A percentile compares a stretch with the other conserved stretches of the same genome.
These are phyloP conservation scores for Fallopia convolvulus DNA, from an alignment of 148 eudicot species.

Conservation along the genomic window DNA sequence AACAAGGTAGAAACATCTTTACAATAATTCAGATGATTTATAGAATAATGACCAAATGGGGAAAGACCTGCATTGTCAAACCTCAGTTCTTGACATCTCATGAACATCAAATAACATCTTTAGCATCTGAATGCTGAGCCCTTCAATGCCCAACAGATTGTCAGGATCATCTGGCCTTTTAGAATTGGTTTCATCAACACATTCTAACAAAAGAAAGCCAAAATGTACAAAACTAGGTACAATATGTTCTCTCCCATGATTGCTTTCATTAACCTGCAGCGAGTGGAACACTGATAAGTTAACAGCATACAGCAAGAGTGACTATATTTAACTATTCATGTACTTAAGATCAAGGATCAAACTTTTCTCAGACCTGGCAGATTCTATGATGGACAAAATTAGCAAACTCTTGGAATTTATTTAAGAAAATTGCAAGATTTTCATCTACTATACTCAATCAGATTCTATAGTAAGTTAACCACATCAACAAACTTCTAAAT, in stretches of 20 bases:
- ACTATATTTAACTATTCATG: not conserved
- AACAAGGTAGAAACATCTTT: not conserved
- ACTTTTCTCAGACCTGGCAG: not conserved
- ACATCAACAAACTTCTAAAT: not conserved
- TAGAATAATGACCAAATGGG: not conserved
- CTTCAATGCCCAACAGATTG: slow-evolving; percentile 45
- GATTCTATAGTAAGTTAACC: not conserved
- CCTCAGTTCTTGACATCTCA: slow-evolving; percentile 61
- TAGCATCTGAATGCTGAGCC: slow-evolving; percentile 43
- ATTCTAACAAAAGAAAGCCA: slow-evolving; percentile 48
- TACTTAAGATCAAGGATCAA: not conserved
- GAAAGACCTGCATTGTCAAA: slow-evolving; percentile 10
- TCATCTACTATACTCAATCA: not conserved
- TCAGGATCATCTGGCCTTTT: slow-evolving; percentile 25
- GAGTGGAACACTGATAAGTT: not conserved
- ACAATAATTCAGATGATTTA: not conserved
- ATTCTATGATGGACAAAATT: slow-evolving; percentile 1
- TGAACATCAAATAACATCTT: slow-evolving; percentile 51
- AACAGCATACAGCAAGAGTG: not conserved
- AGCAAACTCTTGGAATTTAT: not conserved
- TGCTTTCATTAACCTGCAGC: slow-evolving; percentile 42
- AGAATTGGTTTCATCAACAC: slow-evolving; percentile 27
- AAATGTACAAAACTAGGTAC: slow-evolving; percentile 51
- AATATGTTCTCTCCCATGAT: slow-evolving; percentile 53
- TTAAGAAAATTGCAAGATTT: not conserved